Base-by-base conservation (phyloP, 352 stramenopile genomes). In the Phytophthora boehmeriae region DNA sequence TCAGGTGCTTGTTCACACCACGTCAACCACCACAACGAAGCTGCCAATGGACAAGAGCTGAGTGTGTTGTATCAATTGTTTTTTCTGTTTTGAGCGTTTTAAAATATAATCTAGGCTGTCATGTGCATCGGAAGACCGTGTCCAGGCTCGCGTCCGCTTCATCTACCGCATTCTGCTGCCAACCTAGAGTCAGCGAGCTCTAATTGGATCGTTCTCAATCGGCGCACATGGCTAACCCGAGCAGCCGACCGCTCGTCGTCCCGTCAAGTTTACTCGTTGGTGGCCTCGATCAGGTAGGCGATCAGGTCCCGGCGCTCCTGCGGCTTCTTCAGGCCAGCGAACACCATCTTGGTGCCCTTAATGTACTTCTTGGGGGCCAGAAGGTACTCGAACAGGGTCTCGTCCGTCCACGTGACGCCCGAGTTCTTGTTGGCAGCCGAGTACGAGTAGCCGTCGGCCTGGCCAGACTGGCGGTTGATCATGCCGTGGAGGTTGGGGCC, bases 301-400 rank as follows among this genome's bases (percentile, higher is more conserved):
- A 99, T 99, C 57, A 99, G 87, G 76, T 99, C 95, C 30, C 97
- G 92, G 56, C 98, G 92, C 71, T 99, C 98, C 46, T 87, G 68
- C 23, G 93, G 84, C 89, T 99, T 99, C 92, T 99, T 99, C 55
- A 99, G 85, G 71, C 98, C 98, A 20, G 98, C 98, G 66, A 99
- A 99, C 41, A 99, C 96, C 98, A 99, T 99, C 89, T 99, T 99
- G 55, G 98, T 99, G 71, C 98, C 97, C 95, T 98, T 99, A 73
- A 99, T 99, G 95, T 99, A 99, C 89, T 99, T 99, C 94, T 99
- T 99, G 14, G 98, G 98, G 50, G 97, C 97, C 30, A 98, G 86
- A 39, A 99, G 86, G 87, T 99, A 99, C 63, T 99, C 96, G 71
- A 99, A 99, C 17, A 99, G 79, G 42, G 97, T 99, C 67, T 98